These are phyloP conservation scores for Acarospora socialis DNA, from an alignment of 2,329 filamentous ascomycete species.

Conservation along the genomic window DNA sequence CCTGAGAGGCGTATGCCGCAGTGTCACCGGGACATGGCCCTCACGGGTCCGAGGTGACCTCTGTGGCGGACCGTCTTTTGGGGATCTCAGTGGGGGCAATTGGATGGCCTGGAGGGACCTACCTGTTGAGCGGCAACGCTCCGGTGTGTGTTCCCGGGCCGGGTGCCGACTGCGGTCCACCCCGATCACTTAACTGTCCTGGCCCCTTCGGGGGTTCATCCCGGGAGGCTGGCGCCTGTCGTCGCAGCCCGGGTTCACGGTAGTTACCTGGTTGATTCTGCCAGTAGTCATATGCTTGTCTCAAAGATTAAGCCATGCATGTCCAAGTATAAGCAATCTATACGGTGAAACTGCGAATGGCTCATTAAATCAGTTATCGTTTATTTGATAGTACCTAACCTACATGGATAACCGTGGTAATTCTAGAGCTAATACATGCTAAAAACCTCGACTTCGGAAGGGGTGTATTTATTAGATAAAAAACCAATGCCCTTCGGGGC, in stretches of 20 bases:
- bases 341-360: slow-evolving; percentile 32
- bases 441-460: slow-evolving; percentile 28
- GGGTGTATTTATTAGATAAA: slow-evolving; percentile 35
- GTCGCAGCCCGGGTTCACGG: slow-evolving; percentile 10
- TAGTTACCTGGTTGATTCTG: slow-evolving; percentile 29
- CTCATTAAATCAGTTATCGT: slow-evolving; percentile 34
- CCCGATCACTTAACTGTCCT: too few species aligned
- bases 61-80: slow-evolving; percentile 13
- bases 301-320: slow-evolving; percentile 34
- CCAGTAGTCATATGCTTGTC: slow-evolving; percentile 33
- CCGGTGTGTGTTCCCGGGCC: too few species aligned
- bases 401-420: slow-evolving; percentile 32
- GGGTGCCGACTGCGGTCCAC: too few species aligned
- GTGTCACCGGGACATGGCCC: slow-evolving; percentile 6
- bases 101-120: slow-evolving; percentile 14
- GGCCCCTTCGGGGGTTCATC: too few species aligned
- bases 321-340: slow-evolving; percentile 31
- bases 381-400: slow-evolving; percentile 33
- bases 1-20: slow-evolving; percentile 13
- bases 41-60: slow-evolving; percentile 2
- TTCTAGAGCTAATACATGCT: slow-evolving; percentile 34
- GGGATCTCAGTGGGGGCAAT: slow-evolving; percentile 16
- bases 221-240: too few species aligned
- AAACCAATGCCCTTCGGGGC: slow-evolving; percentile 27
- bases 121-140: too few species aligned